Conservation (phyloP, 768 basidiomycete species). For the Lyophyllum semitale region DNA sequence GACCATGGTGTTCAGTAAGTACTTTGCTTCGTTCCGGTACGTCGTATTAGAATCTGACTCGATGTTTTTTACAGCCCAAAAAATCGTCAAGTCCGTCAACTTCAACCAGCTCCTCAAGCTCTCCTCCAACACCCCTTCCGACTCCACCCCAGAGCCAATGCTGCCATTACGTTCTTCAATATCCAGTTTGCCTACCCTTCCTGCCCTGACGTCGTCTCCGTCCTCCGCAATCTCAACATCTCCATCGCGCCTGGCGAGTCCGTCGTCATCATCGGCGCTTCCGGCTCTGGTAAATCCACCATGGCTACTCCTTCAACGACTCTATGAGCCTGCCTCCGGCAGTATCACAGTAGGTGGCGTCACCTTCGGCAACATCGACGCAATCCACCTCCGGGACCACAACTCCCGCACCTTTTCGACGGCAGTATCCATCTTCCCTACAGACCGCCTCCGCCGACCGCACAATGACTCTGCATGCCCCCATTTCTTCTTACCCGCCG, state of each 20-base stretch:
- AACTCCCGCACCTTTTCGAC: slow-evolving; percentile 88
- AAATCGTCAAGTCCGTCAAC: slow-evolving; percentile 86
- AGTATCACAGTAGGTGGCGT: slow-evolving; percentile 57
- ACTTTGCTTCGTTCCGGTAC: slow-evolving; percentile 1
- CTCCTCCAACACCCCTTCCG: slow-evolving; percentile 60
- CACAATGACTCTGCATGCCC: slow-evolving; percentile 55
- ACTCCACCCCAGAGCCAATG: slow-evolving; percentile 59
- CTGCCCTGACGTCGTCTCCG: slow-evolving; percentile 66
- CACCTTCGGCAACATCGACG: slow-evolving; percentile 59
- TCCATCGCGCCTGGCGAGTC: slow-evolving; percentile 74
- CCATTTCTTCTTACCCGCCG: slow-evolving; percentile 50
- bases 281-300: slow-evolving; percentile 94
- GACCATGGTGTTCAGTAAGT: slow-evolving; percentile 88
- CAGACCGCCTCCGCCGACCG: slow-evolving; percentile 81
- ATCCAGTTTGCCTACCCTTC: slow-evolving; percentile 87
- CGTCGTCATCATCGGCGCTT: slow-evolving; percentile 91
- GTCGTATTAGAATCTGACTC: background rate
- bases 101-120: slow-evolving; percentile 71
- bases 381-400: slow-evolving; percentile 83
- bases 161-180: slow-evolving; percentile 60
- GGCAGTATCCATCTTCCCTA: too few species aligned
- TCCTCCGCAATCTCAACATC: slow-evolving; percentile 72
- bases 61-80: slow-evolving; percentile 48
- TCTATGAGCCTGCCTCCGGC: slow-evolving; percentile 81
- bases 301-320: slow-evolving; percentile 82